Conservation (phyloP, 1,139 yeast species). For the Kurtzmaniella quercitrusa region DNA sequence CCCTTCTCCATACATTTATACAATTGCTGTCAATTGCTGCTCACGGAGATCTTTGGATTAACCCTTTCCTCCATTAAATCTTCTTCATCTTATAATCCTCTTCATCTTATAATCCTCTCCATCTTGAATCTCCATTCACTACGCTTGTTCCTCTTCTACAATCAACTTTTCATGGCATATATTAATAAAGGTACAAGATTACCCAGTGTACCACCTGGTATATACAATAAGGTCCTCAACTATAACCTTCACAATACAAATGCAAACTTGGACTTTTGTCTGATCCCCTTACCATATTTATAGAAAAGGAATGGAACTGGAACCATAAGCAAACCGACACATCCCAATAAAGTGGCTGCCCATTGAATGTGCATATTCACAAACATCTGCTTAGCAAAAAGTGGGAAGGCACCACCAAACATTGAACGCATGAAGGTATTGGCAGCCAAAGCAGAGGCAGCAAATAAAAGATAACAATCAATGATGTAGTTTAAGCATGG, state of each 20-base stretch:
- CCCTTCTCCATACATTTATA: too few relatives aligned
- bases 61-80: too few relatives aligned
- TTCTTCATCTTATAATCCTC: too few relatives aligned
- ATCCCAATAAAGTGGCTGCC: conserved; percentile 79
- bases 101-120: too few relatives aligned
- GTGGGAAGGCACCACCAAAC: conserved; percentile 50
- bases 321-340: conserved; percentile 54
- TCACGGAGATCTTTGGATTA: too few relatives aligned
- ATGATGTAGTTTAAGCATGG: conserved; percentile 71
- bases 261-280: conserved; percentile 65
- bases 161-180: too few relatives aligned
- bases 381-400: conserved; percentile 65
- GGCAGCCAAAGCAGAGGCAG: conserved; percentile 89
- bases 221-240: too few relatives aligned
- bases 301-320: conserved; percentile 77
- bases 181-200: too few relatives aligned
- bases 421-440: conserved; percentile 71
- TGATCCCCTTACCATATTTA: conserved; percentile 57
- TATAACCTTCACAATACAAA: conserved; percentile 21
- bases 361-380: conserved; percentile 68
- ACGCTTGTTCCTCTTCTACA: too few relatives aligned
- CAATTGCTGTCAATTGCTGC: too few relatives aligned
- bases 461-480: conserved; percentile 67
- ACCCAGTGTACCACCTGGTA: too few relatives aligned
- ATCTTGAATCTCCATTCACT: too few relatives aligned